Conservation (phyloP, 2,329 filamentous ascomycete species). For the Pseudocercospora crystallina region DNA sequence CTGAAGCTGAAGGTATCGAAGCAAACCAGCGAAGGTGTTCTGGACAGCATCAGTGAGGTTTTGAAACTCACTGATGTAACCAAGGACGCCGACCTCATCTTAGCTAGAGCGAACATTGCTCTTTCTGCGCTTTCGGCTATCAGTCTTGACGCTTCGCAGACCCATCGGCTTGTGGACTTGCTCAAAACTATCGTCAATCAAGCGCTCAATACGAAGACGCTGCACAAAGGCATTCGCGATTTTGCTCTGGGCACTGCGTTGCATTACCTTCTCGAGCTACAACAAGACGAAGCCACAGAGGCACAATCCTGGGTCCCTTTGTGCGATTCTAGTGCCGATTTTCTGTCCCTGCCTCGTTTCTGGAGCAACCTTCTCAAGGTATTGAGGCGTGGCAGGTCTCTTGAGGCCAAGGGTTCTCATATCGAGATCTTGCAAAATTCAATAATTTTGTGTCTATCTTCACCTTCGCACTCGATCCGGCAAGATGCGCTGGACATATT, state of each 20-base stretch:
- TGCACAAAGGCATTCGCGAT: constrained; percentile 1
- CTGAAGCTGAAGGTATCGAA: constrained; percentile 12
- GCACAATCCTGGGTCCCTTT: constrained; percentile 22
- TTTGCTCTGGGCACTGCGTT: constrained; percentile 27
- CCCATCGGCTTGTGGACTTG: neutral
- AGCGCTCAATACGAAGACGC: constrained; percentile 8
- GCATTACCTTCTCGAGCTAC: constrained; percentile 17
- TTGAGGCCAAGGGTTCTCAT: constrained; percentile 38
- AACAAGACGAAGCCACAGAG: neutral
- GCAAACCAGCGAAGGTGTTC: neutral
- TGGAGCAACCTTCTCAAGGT: constrained; percentile 30
- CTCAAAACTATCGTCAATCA: constrained; percentile 16
- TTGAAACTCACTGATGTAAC: no score
- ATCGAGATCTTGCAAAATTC: constrained; percentile 63
- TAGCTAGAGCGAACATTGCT: constrained; percentile 16
- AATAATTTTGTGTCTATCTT: constrained; percentile 71
- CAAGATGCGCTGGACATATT: constrained; percentile 72
- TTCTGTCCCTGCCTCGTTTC: constrained; percentile 23
- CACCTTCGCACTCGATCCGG: constrained; percentile 72
- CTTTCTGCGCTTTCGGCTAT: constrained; percentile 23
- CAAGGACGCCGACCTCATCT: neutral
- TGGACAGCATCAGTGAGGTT: neutral
- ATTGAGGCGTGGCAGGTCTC: constrained; percentile 15
- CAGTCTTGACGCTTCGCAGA: constrained; percentile 10
- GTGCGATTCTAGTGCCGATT: constrained; percentile 18